phyloP scores from a whole-genome alignment of 2,329 filamentous ascomycete species.

The Diaporthe sp. region DNA sequence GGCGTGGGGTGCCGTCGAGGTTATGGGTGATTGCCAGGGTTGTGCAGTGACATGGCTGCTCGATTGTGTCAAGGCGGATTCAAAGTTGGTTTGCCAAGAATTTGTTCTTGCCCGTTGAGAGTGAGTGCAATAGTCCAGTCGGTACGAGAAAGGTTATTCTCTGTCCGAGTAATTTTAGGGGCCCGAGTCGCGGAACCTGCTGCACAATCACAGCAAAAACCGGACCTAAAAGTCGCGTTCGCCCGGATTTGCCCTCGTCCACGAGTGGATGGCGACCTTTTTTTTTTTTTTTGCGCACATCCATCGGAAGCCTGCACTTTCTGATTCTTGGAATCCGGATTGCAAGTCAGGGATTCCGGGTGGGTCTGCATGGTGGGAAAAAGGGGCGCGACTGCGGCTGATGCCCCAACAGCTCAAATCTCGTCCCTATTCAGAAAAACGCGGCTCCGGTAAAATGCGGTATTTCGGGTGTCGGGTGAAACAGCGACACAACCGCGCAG shows the following conservation, averaged over 20 bases:
- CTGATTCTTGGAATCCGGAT: conserved; percentile 3
- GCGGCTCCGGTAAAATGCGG: not conserved
- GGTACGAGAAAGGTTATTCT: conserved; percentile 16
- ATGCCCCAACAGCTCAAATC: conserved; percentile 2
- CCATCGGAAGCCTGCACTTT: conserved; percentile 6
- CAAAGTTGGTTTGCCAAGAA: conserved; percentile 9
- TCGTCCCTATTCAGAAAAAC: not conserved
- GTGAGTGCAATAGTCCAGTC: not conserved
- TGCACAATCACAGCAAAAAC: not conserved
- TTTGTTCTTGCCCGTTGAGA: not conserved
- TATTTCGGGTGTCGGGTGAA: not conserved
- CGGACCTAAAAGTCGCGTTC: not conserved
- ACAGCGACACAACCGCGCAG: not conserved
- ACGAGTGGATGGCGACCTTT: not conserved
- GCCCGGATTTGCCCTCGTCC: not conserved
- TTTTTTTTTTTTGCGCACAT: not conserved
- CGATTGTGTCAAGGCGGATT: not conserved
- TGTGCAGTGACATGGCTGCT: not conserved
- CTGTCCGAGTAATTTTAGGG: conserved; percentile 2
- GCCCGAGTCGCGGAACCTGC: not conserved
- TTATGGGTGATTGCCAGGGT: not conserved
- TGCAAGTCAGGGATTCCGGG: conserved; percentile 15
- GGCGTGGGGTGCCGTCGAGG: not conserved
- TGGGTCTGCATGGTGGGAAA: conserved; percentile 24
- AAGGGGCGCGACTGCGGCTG: conserved; percentile 10